Evolutionary conservation across 345 rosid species (phyloP).

Genomic region (Moringa oleifera): DNA sequence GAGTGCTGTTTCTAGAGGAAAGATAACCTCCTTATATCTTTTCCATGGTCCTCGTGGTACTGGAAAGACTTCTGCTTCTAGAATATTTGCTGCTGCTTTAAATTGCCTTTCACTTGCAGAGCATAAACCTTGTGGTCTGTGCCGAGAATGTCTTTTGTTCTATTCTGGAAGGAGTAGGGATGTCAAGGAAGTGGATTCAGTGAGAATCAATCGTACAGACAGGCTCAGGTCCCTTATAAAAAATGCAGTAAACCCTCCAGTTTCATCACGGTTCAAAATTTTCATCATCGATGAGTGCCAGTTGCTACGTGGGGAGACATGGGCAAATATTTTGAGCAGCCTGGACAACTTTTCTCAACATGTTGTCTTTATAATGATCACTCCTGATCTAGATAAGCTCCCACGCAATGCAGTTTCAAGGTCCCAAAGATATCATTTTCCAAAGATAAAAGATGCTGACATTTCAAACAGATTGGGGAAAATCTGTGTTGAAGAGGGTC

Average conservation of each 20-base stretch:
- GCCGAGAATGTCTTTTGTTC: conserved; percentile 66
- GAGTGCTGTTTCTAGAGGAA: conserved; percentile 68
- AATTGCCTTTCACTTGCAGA: conserved; percentile 74
- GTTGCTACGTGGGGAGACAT: conserved; percentile 63
- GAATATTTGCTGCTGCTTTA: conserved; percentile 86
- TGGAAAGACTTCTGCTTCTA: conserved; percentile 86
- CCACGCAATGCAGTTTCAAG: conserved; percentile 71
- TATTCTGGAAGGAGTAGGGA: conserved; percentile 69
- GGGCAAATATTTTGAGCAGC: conserved; percentile 63
- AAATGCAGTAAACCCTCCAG: conserved; percentile 58
- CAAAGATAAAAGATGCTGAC: conserved; percentile 59
- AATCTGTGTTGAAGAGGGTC: conserved; percentile 68
- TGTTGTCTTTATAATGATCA: conserved; percentile 66
- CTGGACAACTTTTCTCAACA: conserved; percentile 62
- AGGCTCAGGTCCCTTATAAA: conserved; percentile 59
- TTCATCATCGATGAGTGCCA: conserved; percentile 90
- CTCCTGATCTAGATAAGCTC: conserved; percentile 79
- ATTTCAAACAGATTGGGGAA: conserved; percentile 54
- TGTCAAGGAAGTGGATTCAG: conserved; percentile 70
- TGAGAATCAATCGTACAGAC: conserved; percentile 52
- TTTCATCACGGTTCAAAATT: conserved; percentile 70
- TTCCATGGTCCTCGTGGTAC: conserved; percentile 95
- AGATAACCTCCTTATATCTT: conserved; percentile 67
- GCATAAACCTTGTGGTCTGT: conserved; percentile 80
- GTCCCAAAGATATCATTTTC: conserved; percentile 77